Percentiles rank a stretch among this genome's conserved stretches.
Evolutionary conservation across 768 basidiomycete genomes (phyloP).

Genomic region (Lepiota venenata): DNA sequence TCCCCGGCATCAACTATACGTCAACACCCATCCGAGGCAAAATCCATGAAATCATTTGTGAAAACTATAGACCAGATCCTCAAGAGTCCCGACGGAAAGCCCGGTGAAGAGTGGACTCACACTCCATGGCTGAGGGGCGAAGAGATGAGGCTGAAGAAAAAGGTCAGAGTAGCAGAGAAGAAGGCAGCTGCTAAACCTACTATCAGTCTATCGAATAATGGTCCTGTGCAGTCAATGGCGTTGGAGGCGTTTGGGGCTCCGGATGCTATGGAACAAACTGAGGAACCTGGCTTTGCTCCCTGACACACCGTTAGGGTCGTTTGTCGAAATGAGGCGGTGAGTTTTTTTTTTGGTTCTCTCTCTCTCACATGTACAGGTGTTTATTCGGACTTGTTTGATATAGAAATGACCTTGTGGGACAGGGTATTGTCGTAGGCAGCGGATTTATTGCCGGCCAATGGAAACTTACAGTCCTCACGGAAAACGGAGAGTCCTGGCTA

Average conservation of each 20-base stretch:
- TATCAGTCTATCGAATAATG: not conserved
- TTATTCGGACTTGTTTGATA: not conserved
- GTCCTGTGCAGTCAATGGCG: not conserved
- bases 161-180: slow-evolving; percentile 10
- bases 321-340: slow-evolving; percentile 46
- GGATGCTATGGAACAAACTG: not conserved
- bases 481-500: slow-evolving; percentile 52
- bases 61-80: not conserved
- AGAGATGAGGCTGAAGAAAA: slow-evolving; percentile 31
- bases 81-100: slow-evolving; percentile 9
- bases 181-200: not conserved
- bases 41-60: not conserved
- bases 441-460: slow-evolving; percentile 13
- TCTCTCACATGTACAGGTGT: not conserved
- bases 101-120: slow-evolving; percentile 31
- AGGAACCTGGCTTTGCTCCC: slow-evolving; percentile 15
- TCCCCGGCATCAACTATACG: not conserved
- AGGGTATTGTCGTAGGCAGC: slow-evolving; percentile 30
- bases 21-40: not conserved
- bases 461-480: slow-evolving; percentile 24
- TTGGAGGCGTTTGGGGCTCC: not conserved
- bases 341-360: slow-evolving; percentile 11
- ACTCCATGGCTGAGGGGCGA: slow-evolving; percentile 31
- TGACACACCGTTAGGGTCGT: slow-evolving; percentile 36
- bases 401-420: slow-evolving; percentile 25